Percentiles rank a stretch among this genome's conserved stretches.
Evolutionary conservation across 2,329 filamentous ascomycete genomes (phyloP).

Genomic region (Arthrobotrys sinensis): DNA sequence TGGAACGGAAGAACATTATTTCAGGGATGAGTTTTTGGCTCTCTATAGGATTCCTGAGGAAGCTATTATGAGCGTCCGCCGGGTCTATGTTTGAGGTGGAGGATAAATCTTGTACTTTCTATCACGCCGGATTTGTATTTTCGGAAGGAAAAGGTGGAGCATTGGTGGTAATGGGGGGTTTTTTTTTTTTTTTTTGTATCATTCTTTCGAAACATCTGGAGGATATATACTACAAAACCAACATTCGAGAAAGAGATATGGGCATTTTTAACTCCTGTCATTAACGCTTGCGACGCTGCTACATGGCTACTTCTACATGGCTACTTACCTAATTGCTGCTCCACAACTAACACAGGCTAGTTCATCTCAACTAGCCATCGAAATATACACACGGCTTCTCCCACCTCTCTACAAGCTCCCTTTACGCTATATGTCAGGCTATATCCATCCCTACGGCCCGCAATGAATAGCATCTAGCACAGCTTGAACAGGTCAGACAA

Average conservation of each 20-base stretch:
- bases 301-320: background rate
- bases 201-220: too few relatives aligned
- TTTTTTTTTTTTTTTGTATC: too few relatives aligned
- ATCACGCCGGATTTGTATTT: background rate
- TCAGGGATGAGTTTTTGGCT: slow-evolving; percentile 31
- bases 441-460: background rate
- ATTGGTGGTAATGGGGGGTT: too few relatives aligned
- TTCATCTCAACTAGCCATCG: background rate
- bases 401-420: background rate
- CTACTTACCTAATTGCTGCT: background rate
- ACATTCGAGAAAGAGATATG: too few relatives aligned
- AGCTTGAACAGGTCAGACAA: slow-evolving; percentile 9
- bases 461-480: background rate
- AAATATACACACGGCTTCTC: background rate
- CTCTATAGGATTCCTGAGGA: slow-evolving; percentile 29
- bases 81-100: background rate
- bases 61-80: slow-evolving; percentile 7
- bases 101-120: background rate
- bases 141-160: too few relatives aligned
- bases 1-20: background rate
- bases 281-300: background rate
- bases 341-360: background rate
- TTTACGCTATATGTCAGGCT: background rate
- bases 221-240: too few relatives aligned
- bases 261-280: too few relatives aligned